Evolutionary conservation across 2,329 filamentous ascomycete genomes (phyloP).

Genomic region (Pseudocercospora crystallina): DNA sequence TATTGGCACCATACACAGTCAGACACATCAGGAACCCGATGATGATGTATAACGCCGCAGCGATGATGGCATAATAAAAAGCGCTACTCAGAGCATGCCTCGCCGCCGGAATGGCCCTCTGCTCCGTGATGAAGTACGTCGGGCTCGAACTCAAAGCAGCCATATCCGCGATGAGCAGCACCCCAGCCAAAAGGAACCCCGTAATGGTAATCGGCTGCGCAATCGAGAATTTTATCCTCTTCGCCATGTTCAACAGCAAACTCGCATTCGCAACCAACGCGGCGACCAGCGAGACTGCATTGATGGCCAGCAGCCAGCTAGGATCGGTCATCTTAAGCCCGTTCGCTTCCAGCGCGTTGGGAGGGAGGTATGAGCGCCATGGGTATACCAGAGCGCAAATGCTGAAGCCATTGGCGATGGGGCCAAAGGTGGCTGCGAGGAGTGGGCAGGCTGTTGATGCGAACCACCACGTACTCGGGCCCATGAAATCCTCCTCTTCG

Average conservation of each 20-base stretch:
- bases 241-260: slow-evolving; percentile 61
- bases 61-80: slow-evolving; percentile 62
- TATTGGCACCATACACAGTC: slow-evolving; percentile 57
- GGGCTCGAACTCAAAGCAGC: slow-evolving; percentile 46
- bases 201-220: slow-evolving; percentile 61
- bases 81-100: slow-evolving; percentile 54
- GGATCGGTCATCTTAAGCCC: slow-evolving; percentile 54
- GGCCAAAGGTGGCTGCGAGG: slow-evolving; percentile 49
- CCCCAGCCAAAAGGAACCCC: slow-evolving; percentile 58
- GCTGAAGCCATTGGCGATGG: slow-evolving; percentile 40
- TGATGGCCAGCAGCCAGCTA: slow-evolving; percentile 52
- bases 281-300: slow-evolving; percentile 55
- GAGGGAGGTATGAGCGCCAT: slow-evolving; percentile 56
- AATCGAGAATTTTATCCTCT: slow-evolving; percentile 53
- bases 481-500: slow-evolving; percentile 42
- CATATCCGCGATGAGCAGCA: slow-evolving; percentile 55
- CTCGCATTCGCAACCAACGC: slow-evolving; percentile 56
- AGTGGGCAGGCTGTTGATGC: slow-evolving; percentile 60
- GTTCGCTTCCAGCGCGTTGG: slow-evolving; percentile 42
- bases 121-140: slow-evolving; percentile 42
- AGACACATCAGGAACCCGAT: slow-evolving; percentile 56
- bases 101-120: slow-evolving; percentile 29
- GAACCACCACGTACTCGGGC: slow-evolving; percentile 58
- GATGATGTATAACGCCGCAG: slow-evolving; percentile 57
- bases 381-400: slow-evolving; percentile 54